Evolutionary conservation across 345 rosid genomes (phyloP).

Genomic region (Sonneratia alba): DNA sequence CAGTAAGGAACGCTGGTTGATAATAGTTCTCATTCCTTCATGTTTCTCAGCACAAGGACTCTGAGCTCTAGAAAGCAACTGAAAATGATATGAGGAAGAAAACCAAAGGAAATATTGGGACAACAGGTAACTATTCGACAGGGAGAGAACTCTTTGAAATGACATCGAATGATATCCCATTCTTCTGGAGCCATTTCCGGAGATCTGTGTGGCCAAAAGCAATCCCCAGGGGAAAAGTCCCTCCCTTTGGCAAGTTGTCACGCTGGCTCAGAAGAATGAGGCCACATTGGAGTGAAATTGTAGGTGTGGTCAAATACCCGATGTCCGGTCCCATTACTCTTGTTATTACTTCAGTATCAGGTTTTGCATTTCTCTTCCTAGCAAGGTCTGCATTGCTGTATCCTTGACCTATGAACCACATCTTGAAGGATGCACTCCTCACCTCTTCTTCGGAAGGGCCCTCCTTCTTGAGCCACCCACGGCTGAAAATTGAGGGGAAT

Average conservation of each 20-base stretch:
- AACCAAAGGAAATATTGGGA: too few species aligned
- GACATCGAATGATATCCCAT: constrained; percentile 70
- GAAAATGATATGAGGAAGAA: too few species aligned
- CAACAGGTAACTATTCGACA: neutral
- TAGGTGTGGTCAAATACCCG: constrained; percentile 73
- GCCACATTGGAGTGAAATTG: constrained; percentile 57
- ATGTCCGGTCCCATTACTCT: constrained; percentile 78
- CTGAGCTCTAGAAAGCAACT: neutral
- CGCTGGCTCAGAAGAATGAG: constrained; percentile 50
- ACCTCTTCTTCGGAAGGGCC: constrained; percentile 87
- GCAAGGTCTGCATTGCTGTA: constrained; percentile 38
- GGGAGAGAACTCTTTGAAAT: constrained; percentile 40
- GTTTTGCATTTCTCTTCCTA: constrained; percentile 35
- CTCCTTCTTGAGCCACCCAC: constrained; percentile 65
- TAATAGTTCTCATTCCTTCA: neutral
- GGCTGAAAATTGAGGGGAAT: constrained; percentile 75
- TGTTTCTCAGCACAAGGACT: neutral
- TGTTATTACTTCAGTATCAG: constrained; percentile 60
- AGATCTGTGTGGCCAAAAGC: constrained; percentile 75
- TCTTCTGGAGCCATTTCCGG: constrained; percentile 51
- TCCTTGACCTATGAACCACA: constrained; percentile 86
- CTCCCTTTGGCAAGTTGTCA: constrained; percentile 55
- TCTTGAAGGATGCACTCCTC: constrained; percentile 64
- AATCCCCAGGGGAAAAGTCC: constrained; percentile 66
- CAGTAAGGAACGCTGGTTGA: neutral